Percentiles rank a stretch among this genome's conserved stretches.
Conservation (phyloP, 2,329 filamentous ascomycete species). For the Rhynchosporium secalis region DNA sequence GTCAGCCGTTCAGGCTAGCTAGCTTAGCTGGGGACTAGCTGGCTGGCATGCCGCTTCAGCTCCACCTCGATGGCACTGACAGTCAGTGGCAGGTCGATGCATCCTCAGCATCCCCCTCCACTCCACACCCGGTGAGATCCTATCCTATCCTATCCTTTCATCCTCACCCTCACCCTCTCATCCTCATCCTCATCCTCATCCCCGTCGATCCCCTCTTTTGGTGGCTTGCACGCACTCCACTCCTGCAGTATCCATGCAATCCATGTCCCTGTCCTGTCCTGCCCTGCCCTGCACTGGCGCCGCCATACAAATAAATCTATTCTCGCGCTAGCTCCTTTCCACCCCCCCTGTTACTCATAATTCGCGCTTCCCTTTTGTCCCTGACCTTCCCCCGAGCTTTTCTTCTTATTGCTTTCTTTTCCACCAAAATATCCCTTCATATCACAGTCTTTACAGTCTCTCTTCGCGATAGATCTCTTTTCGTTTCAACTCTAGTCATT, state of each 20-base stretch:
- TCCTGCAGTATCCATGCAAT: too few relatives aligned
- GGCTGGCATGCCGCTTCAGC: too few relatives aligned
- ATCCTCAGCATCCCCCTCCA: constrained; percentile 4
- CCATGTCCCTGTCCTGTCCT: too few relatives aligned
- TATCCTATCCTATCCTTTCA: too few relatives aligned
- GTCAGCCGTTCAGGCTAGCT: too few relatives aligned
- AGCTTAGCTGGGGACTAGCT: too few relatives aligned
- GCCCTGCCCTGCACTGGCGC: constrained; percentile 13
- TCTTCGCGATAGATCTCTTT: constrained; percentile 34
- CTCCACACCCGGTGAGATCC: too few relatives aligned
- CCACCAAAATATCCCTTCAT: constrained; percentile 36
- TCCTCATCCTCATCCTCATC: background rate
- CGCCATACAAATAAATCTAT: constrained; percentile 18
- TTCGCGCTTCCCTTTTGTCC: constrained; percentile 28
- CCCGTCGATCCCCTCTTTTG: constrained; percentile 7
- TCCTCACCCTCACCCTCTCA: too few relatives aligned
- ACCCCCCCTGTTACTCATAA: constrained; percentile 24
- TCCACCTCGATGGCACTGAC: too few relatives aligned
- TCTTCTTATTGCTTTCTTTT: constrained; percentile 19
- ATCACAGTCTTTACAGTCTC: constrained; percentile 39
- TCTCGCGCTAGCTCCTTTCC: constrained; percentile 21
- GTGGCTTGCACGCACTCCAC: too few relatives aligned
- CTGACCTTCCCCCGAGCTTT: constrained; percentile 11
- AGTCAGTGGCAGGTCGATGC: background rate
- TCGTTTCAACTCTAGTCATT: constrained; percentile 38